Evolutionary conservation across 345 rosid species (phyloP).

Genomic region (Leavenworthia alabamica): DNA sequence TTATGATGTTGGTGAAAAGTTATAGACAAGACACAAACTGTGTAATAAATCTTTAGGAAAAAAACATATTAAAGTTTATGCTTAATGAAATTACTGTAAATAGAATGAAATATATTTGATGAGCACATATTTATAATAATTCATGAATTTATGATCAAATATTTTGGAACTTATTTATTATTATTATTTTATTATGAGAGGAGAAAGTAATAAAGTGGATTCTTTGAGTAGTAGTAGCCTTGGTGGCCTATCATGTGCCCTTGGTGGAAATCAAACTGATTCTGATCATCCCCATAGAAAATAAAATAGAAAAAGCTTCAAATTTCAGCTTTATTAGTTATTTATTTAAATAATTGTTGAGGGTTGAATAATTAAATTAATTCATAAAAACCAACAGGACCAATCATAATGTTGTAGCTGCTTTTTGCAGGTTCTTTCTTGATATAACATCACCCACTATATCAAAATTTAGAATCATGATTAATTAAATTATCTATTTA

Average conservation of each 20-base stretch:
- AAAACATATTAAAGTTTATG: background rate
- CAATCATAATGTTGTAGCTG: constrained; percentile 60
- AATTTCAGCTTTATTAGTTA: constrained; percentile 29
- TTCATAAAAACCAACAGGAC: constrained; percentile 32
- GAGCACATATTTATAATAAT: background rate
- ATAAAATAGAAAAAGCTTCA: constrained; percentile 19
- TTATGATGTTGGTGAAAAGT: constrained; percentile 25
- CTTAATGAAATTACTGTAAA: background rate
- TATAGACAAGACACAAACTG: constrained; percentile 8
- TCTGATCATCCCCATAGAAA: constrained; percentile 25
- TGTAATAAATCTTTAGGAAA: constrained; percentile 3
- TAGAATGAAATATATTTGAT: background rate
- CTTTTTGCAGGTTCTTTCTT: constrained; percentile 47
- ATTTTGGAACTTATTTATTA: background rate
- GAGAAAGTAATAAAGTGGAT: constrained; percentile 28
- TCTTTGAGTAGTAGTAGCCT: constrained; percentile 18
- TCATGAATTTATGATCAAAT: background rate
- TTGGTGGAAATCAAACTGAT: constrained; percentile 28
- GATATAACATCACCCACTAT: constrained; percentile 45
- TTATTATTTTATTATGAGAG: background rate
- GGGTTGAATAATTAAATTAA: constrained; percentile 12
- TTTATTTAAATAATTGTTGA: constrained; percentile 20
- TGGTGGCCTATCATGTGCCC: constrained; percentile 37
- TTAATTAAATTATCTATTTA: constrained; percentile 22
- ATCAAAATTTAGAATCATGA: constrained; percentile 37